These are phyloP conservation scores for Quercus engelmannii DNA, from an alignment of 306 rosid species.

Conservation along the genomic window DNA sequence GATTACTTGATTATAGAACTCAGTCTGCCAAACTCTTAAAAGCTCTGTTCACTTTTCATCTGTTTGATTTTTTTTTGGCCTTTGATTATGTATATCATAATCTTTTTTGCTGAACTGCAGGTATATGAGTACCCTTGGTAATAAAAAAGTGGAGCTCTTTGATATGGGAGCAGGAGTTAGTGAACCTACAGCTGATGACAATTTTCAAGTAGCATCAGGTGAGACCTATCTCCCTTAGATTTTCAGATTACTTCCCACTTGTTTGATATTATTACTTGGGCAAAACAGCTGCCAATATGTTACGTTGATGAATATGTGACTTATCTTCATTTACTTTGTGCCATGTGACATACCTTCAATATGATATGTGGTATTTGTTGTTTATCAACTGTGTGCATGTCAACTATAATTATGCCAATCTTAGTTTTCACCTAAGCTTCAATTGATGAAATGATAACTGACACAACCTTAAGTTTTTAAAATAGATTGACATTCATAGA, in stretches of 20 bases:
- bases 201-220: slow-evolving; percentile 88
- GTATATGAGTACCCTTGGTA: slow-evolving; percentile 83
- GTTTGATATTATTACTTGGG: not conserved
- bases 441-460: not conserved
- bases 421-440: not conserved
- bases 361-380: not conserved
- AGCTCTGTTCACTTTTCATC: slow-evolving; percentile 1
- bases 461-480: not conserved
- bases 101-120: slow-evolving; percentile 46
- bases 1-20: slow-evolving; percentile 10
- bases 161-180: slow-evolving; percentile 87
- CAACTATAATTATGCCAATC: not conserved
- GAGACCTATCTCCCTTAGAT: slow-evolving; percentile 24
- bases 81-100: slow-evolving; percentile 9
- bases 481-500: not conserved
- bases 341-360: not conserved
- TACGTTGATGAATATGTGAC: not conserved
- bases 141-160: slow-evolving; percentile 89
- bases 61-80: not conserved
- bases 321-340: too few species aligned
- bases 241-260: not conserved
- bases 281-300: not conserved
- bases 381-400: not conserved
- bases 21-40: slow-evolving; percentile 10
- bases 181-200: slow-evolving; percentile 79